A percentile compares a stretch with the other conserved stretches of the same genome.
Evolutionary conservation across 2,329 filamentous ascomycete species (phyloP).

Genomic region (Cordyceps fumosorosea): DNA sequence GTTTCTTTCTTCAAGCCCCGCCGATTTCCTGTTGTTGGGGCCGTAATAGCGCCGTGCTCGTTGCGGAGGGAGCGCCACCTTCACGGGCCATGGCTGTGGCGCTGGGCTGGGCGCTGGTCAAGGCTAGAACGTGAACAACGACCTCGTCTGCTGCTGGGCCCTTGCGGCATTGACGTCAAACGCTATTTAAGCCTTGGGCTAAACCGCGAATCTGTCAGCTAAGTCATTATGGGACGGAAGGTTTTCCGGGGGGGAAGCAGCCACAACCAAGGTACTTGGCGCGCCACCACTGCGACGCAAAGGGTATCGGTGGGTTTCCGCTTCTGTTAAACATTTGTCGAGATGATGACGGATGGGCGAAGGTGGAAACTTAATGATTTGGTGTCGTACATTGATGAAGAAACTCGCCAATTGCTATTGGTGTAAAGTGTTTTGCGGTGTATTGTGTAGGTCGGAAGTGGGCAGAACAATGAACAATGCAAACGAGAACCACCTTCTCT

Average conservation of each 20-base stretch:
- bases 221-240: not conserved
- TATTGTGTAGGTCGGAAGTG: not conserved
- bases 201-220: not conserved
- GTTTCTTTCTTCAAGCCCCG: not conserved
- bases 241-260: not conserved
- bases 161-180: slow-evolving; percentile 4
- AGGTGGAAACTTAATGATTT: not conserved
- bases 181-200: not conserved
- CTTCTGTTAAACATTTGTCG: not conserved
- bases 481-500: not conserved
- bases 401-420: not conserved
- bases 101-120: not conserved
- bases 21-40: slow-evolving; percentile 9
- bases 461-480: not conserved
- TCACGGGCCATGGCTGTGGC: not conserved
- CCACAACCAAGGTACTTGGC: not conserved
- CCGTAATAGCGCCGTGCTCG: slow-evolving; percentile 9
- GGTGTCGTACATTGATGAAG: not conserved
- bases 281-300: not conserved
- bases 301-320: not conserved
- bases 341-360: not conserved
- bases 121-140: not conserved
- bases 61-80: slow-evolving; percentile 1
- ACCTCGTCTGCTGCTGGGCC: not conserved
- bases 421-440: not conserved